A percentile compares a stretch with the other conserved stretches of the same genome.
These are phyloP conservation scores for Davidsoniella virescens DNA, from an alignment of 2,329 filamentous ascomycete genomes.

Conservation along the genomic window DNA sequence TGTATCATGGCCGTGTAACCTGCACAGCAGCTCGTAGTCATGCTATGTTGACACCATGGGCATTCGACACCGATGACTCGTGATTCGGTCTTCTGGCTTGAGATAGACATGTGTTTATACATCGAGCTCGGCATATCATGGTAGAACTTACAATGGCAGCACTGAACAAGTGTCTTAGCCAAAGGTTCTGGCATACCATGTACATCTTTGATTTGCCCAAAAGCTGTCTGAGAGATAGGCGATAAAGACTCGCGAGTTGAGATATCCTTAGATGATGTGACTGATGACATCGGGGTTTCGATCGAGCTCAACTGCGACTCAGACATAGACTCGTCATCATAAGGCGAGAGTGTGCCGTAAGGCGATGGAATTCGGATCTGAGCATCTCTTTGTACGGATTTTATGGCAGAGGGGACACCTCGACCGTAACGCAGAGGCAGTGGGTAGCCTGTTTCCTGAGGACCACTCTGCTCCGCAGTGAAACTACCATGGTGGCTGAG, in stretches of 20 bases:
- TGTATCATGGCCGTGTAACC: conserved; percentile 52
- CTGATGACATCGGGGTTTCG: conserved; percentile 3
- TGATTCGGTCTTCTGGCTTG: conserved; percentile 13
- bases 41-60: conserved; percentile 56
- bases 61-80: conserved; percentile 42
- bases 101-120: conserved; percentile 48
- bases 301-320: conserved; percentile 4
- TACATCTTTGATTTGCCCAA: conserved; percentile 1
- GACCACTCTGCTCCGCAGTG: background rate
- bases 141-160: conserved; percentile 47
- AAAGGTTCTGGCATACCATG: conserved; percentile 23
- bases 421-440: conserved; percentile 2
- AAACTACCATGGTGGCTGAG: background rate
- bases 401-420: background rate
- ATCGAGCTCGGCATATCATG: conserved; percentile 49
- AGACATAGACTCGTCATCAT: conserved; percentile 5
- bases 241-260: background rate
- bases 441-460: background rate
- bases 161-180: conserved; percentile 49
- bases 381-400: background rate
- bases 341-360: conserved; percentile 8
- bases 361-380: background rate
- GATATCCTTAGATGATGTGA: background rate
- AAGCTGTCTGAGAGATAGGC: background rate
- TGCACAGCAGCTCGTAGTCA: conserved; percentile 52